Evolutionary conservation across 2,329 filamentous ascomycete species (phyloP).

Genomic region (Bisporella sp.): DNA sequence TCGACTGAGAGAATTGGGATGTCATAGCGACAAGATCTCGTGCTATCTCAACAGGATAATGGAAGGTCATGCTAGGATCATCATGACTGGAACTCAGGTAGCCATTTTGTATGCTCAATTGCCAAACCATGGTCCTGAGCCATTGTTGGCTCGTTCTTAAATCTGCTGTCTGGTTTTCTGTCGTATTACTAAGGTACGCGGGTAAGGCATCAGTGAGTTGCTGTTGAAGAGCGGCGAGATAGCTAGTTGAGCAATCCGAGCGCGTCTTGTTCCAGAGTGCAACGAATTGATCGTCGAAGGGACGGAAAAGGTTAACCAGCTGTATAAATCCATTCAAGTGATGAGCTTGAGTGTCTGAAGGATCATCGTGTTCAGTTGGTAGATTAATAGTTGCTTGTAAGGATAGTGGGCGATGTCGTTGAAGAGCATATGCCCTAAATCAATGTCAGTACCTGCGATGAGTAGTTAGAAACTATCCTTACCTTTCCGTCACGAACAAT

Average conservation of each 20-base stretch:
- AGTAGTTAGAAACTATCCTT: slow-evolving; percentile 12
- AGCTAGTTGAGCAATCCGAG: slow-evolving; percentile 47
- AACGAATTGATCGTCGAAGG: slow-evolving; percentile 59
- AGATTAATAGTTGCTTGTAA: slow-evolving; percentile 62
- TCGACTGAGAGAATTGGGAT: slow-evolving; percentile 62
- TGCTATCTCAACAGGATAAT: slow-evolving; percentile 56
- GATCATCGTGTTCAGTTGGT: slow-evolving; percentile 56
- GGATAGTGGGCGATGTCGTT: slow-evolving; percentile 62
- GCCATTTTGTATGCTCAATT: slow-evolving; percentile 49
- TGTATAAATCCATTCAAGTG: slow-evolving; percentile 51
- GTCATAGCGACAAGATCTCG: slow-evolving; percentile 59
- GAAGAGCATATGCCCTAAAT: slow-evolving; percentile 59
- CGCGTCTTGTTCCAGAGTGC: slow-evolving; percentile 61
- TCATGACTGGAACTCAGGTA: slow-evolving; percentile 39
- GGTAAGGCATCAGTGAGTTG: slow-evolving; percentile 51
- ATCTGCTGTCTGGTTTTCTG: slow-evolving; percentile 48
- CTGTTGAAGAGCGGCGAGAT: slow-evolving; percentile 53
- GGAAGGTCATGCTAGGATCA: slow-evolving; percentile 52
- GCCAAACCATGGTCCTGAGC: slow-evolving; percentile 58
- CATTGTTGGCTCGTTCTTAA: slow-evolving; percentile 55
- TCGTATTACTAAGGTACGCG: slow-evolving; percentile 39
- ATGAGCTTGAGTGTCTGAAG: slow-evolving; percentile 44
- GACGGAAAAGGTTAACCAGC: slow-evolving; percentile 55
- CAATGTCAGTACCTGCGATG: slow-evolving; percentile 6
- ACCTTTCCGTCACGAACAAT: slow-evolving; percentile 65